Percentiles rank a stretch among this genome's conserved stretches.
phyloP scores from a whole-genome alignment of 805 yeast species.

The Starmera caribaea region DNA sequence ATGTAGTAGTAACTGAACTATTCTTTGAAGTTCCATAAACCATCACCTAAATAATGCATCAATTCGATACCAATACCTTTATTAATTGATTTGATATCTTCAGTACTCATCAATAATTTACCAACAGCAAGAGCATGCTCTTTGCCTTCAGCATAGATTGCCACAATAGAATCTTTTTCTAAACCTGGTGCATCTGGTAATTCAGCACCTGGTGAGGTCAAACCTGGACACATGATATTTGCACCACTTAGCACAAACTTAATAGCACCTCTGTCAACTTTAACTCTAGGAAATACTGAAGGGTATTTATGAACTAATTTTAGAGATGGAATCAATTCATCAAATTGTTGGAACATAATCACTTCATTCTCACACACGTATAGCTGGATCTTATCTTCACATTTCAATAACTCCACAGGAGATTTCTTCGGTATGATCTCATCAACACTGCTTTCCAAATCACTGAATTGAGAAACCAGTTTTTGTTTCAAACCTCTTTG shows the following conservation, averaged over 20 bases:
- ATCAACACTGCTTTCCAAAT: conserved; percentile 69
- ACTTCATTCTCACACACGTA: conserved; percentile 67
- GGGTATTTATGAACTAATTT: conserved; percentile 77
- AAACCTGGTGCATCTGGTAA: conserved; percentile 66
- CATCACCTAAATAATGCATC: conserved; percentile 80
- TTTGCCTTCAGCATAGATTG: conserved; percentile 87
- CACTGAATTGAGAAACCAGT: conserved; percentile 63
- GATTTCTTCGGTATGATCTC: conserved; percentile 82
- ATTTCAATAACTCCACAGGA: conserved; percentile 69
- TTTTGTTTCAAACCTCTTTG: conserved; percentile 79
- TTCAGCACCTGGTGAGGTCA: conserved; percentile 76
- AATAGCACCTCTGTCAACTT: conserved; percentile 94
- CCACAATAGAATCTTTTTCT: conserved; percentile 61
- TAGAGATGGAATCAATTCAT: conserved; percentile 68
- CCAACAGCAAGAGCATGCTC: conserved; percentile 88
- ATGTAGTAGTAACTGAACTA: too few relatives aligned
- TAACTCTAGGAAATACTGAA: conserved; percentile 71
- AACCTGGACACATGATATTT: conserved; percentile 93
- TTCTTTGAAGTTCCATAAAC: conserved; percentile 60
- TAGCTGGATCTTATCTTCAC: conserved; percentile 82
- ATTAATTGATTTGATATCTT: conserved; percentile 72
- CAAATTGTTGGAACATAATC: conserved; percentile 71
- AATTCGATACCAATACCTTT: conserved; percentile 88
- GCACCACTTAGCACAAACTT: conserved; percentile 94
- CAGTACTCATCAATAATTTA: conserved; percentile 77